Conservation (phyloP, 495 filamentous ascomycete genomes). For the Evernia prunastri region DNA sequence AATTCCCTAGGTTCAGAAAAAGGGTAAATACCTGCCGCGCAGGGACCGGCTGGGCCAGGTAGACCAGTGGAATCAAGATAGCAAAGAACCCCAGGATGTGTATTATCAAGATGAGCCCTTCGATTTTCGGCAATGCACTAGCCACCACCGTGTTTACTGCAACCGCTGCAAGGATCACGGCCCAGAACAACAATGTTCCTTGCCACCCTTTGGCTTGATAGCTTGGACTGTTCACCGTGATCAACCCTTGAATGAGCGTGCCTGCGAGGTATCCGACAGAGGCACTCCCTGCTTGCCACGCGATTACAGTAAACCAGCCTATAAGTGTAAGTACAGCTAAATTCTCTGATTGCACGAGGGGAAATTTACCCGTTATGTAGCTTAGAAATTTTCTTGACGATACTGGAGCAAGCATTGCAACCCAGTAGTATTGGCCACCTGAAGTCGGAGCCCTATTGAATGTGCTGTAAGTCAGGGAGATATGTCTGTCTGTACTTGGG, state of each 20-base stretch:
- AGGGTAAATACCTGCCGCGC: slow-evolving; percentile 38
- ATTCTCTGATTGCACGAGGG: no score
- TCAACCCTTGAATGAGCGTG: slow-evolving; percentile 39
- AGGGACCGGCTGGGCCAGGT: slow-evolving; percentile 37
- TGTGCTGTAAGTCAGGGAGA: no score
- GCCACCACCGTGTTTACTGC: slow-evolving; percentile 38
- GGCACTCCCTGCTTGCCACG: slow-evolving; percentile 39
- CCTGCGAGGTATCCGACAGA: slow-evolving; percentile 34
- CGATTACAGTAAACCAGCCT: slow-evolving; percentile 42
- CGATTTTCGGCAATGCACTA: slow-evolving; percentile 38
- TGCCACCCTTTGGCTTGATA: slow-evolving; percentile 40
- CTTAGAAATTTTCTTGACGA: slow-evolving; percentile 36
- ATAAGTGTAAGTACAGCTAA: no score
- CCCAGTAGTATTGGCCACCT: slow-evolving; percentile 49
- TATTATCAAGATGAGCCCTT: slow-evolving; percentile 41
- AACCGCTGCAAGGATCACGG: slow-evolving; percentile 30
- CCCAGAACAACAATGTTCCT: slow-evolving; percentile 39
- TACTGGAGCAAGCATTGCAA: slow-evolving; percentile 41
- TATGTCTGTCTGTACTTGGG: not conserved
- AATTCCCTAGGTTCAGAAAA: slow-evolving; percentile 42
- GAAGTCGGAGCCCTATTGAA: slow-evolving; percentile 38
- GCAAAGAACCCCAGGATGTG: slow-evolving; percentile 48
- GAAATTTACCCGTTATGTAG: slow-evolving; percentile 45
- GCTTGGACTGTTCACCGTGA: slow-evolving; percentile 30
- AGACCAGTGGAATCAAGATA: slow-evolving; percentile 44